A percentile compares a stretch with the other conserved stretches of the same genome.
These are phyloP conservation scores for Gremmenia infestans DNA, from an alignment of 2,329 filamentous ascomycete species.

Conservation along the genomic window DNA sequence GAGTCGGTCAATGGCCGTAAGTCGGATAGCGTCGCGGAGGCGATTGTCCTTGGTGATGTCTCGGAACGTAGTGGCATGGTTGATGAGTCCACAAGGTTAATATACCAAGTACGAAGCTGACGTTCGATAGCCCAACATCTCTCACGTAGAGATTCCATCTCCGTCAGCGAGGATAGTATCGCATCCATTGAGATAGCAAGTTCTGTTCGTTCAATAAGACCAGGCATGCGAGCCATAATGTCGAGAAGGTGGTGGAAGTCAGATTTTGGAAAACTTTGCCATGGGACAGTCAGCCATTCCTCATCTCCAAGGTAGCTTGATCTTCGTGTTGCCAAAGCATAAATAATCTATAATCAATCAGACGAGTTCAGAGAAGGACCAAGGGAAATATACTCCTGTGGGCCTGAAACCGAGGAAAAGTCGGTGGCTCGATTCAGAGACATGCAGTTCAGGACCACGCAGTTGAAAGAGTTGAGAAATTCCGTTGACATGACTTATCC, in stretches of 20 bases:
- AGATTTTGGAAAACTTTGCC: constrained; percentile 10
- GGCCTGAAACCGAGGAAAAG: constrained; percentile 9
- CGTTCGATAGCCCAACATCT: constrained; percentile 9
- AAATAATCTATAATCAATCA: constrained; percentile 10
- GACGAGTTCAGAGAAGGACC: constrained; percentile 4
- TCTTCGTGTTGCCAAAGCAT: constrained; percentile 10
- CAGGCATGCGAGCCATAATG: constrained; percentile 10
- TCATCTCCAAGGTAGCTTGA: constrained; percentile 9
- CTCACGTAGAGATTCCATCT: constrained; percentile 9
- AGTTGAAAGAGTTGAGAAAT: constrained; percentile 7
- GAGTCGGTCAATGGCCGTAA: constrained; percentile 7
- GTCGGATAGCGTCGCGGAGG: constrained; percentile 6
- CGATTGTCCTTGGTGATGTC: constrained; percentile 7
- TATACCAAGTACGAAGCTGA: constrained; percentile 9
- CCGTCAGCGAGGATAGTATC: constrained; percentile 4
- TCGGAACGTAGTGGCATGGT: constrained; percentile 7
- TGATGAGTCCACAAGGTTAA: constrained; percentile 8
- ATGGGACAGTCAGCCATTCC: constrained; percentile 13
- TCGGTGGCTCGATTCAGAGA: constrained; percentile 9
- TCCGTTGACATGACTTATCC: constrained; percentile 9
- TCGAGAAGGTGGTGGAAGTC: constrained; percentile 13
- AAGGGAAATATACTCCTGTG: constrained; percentile 11
- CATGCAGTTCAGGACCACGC: constrained; percentile 9
- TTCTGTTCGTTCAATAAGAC: constrained; percentile 10
- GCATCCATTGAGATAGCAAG: constrained; percentile 13